Evolutionary conservation across 805 yeast species (phyloP).

Genomic region (Priceomyces castillae): DNA sequence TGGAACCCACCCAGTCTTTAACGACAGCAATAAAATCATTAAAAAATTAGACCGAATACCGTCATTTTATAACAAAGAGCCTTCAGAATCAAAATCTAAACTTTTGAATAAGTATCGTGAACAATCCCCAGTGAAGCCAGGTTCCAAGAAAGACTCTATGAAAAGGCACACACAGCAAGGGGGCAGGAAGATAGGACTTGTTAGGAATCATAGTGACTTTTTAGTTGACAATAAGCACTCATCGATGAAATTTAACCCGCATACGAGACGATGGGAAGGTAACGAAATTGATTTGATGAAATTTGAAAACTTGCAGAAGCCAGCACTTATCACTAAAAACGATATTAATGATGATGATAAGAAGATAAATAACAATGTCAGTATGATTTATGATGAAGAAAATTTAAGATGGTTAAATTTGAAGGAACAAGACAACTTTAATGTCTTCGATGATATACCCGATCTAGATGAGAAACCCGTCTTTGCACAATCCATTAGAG

Average conservation of each 20-base stretch:
- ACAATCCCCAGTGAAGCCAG: constrained; percentile 16
- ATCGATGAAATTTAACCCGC: constrained; percentile 55
- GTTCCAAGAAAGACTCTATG: constrained; percentile 7
- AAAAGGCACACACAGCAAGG: constrained; percentile 5
- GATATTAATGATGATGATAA: constrained; percentile 20
- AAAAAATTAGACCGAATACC: constrained; percentile 41
- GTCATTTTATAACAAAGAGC: constrained; percentile 30
- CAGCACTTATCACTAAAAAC: constrained; percentile 34
- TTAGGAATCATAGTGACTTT: constrained; percentile 26
- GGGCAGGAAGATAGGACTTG: constrained; percentile 27
- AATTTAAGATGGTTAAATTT: constrained; percentile 58
- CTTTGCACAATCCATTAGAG: constrained; percentile 16
- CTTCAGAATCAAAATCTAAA: constrained; percentile 21
- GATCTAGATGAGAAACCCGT: constrained; percentile 28
- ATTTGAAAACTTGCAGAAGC: constrained; percentile 45
- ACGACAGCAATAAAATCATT: constrained; percentile 33
- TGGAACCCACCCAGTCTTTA: constrained; percentile 26
- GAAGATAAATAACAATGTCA: constrained; percentile 17
- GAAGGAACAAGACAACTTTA: constrained; percentile 34
- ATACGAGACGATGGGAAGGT: constrained; percentile 58
- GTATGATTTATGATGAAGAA: constrained; percentile 60
- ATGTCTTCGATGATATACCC: constrained; percentile 50
- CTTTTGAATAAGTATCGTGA: constrained; percentile 33
- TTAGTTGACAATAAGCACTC: constrained; percentile 15
- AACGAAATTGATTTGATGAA: constrained; percentile 55